Evolutionary conservation across 768 basidiomycete species (phyloP), one percentile per base, ranked within the genome.

Genomic region (Tephrocybe rancida): DNA sequence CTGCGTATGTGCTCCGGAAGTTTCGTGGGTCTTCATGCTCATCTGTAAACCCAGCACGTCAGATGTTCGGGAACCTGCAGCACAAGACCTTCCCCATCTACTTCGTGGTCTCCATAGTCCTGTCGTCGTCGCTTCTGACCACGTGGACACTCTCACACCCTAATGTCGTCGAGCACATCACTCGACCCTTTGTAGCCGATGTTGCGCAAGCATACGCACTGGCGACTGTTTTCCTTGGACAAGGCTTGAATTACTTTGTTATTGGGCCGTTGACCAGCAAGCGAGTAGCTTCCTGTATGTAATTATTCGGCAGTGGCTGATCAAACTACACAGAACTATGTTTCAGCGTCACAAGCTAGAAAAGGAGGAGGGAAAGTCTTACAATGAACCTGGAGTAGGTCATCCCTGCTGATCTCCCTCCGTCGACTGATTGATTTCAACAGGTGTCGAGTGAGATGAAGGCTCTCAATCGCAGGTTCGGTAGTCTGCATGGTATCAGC

Each of bases 1-100:
- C 73, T 89, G 47, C 82, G 86, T 87, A 61, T 52, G 84, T 70
- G 24, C 24, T 42, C 35, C 35, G 14, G 19, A n/a, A 32, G 5
- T 22, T 16, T 11, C 19, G 22, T 38, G 21, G 18, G 8, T 49
- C 38, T 34, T 22, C 9, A 29, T 32, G 19, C 19, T 53, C 37
- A 47, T 55, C 11, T 44, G 24, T 32, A 26, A 30, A 39, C 43
- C n/a, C 52, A 87, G 85, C 89, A 16, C 82, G 88, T 43, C 80
- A 85, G 44, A 84, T 88, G 54, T 93, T 93, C 55, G 81, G 85
- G 9, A 73, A 78, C 37, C 78, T 94, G 29, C 91, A 93, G 63
- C 84, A 89, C 63, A 82, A 79, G 61, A 82, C 79, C 0, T 90
- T 90, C 70, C 88, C 91, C 1, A 67, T 88, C 57, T 92, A 89